Percentiles rank a stretch among this genome's conserved stretches.
Conservation (phyloP, 441 rosid species). For the Flueggea neowawraea region DNA sequence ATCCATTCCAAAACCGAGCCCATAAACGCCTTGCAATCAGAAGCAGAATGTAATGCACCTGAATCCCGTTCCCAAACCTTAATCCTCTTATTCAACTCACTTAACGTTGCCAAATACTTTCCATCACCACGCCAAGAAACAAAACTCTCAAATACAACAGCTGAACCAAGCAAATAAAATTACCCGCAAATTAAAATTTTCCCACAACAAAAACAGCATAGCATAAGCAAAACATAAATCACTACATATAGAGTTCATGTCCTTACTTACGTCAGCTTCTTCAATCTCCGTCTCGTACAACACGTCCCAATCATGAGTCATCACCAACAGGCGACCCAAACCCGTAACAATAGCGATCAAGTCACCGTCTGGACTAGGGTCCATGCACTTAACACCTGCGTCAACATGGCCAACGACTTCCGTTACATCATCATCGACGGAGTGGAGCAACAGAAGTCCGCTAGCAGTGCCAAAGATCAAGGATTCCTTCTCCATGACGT, state of each 20-base stretch:
- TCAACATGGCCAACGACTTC: slow-evolving; percentile 88
- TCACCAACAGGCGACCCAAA: slow-evolving; percentile 71
- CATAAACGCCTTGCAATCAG: slow-evolving; percentile 60
- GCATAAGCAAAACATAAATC: slow-evolving; percentile 4
- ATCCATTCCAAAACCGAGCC: slow-evolving; percentile 88
- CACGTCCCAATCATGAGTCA: slow-evolving; percentile 97
- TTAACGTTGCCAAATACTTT: slow-evolving; percentile 69
- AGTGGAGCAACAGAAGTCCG: slow-evolving; percentile 68
- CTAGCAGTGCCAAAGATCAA: slow-evolving; percentile 62
- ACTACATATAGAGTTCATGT: slow-evolving; percentile 34
- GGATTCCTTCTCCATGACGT: slow-evolving; percentile 90
- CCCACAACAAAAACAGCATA: neutral
- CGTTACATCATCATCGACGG: slow-evolving; percentile 49
- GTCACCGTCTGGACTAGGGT: slow-evolving; percentile 92
- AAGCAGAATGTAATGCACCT: slow-evolving; percentile 65
- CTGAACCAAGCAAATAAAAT: neutral
- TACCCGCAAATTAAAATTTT: no score
- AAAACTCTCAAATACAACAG: slow-evolving; percentile 35
- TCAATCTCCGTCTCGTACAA: slow-evolving; percentile 61
- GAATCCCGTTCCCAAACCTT: slow-evolving; percentile 95
- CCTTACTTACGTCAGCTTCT: slow-evolving; percentile 71
- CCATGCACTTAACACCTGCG: slow-evolving; percentile 75
- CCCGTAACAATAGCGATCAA: slow-evolving; percentile 64
- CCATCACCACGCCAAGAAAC: slow-evolving; percentile 98
- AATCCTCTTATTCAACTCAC: slow-evolving; percentile 46